phyloP scores from a whole-genome alignment of 306 rosid species.

The Crotalaria pallida region DNA sequence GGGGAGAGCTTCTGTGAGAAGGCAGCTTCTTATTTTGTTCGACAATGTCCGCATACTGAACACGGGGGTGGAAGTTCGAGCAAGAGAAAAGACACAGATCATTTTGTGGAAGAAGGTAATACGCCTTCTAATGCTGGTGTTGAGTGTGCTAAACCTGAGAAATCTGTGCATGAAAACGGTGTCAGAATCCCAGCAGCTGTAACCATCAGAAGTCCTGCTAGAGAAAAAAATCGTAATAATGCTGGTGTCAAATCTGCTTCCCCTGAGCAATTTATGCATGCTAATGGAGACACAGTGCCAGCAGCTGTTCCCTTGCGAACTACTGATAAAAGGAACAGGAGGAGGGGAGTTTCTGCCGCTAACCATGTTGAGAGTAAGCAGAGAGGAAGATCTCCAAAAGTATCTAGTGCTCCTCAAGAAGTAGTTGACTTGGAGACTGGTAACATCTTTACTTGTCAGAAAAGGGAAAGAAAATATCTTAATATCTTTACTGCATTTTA shows the following conservation, averaged over 20 bases:
- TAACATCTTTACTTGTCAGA: slow-evolving; percentile 15
- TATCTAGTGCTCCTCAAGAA: not conserved
- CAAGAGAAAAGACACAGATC: slow-evolving; percentile 23
- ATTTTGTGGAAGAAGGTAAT: slow-evolving; percentile 24
- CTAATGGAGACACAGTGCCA: not conserved
- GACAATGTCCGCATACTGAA: slow-evolving; percentile 32
- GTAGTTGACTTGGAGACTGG: slow-evolving; percentile 23
- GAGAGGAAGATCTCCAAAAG: slow-evolving; percentile 27
- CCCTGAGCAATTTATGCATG: not conserved
- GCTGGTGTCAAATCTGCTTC: not conserved
- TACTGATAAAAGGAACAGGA: slow-evolving; percentile 12
- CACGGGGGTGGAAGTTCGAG: slow-evolving; percentile 10
- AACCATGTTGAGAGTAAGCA: slow-evolving; percentile 1
- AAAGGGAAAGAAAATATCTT: not conserved
- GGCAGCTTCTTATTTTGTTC: slow-evolving; percentile 50
- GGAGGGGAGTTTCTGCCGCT: slow-evolving; percentile 10
- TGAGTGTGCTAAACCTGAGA: slow-evolving; percentile 27
- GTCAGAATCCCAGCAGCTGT: slow-evolving; percentile 10
- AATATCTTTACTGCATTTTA: not conserved
- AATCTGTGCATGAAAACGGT: slow-evolving; percentile 5
- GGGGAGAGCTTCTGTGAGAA: slow-evolving; percentile 56
- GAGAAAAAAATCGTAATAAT: not conserved
- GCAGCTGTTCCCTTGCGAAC: not conserved
- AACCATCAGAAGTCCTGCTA: slow-evolving; percentile 14
- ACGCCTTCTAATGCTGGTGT: slow-evolving; percentile 26